phyloP scores from a whole-genome alignment of 2,329 filamentous ascomycete genomes.

The Ophiostoma angusticollis region DNA sequence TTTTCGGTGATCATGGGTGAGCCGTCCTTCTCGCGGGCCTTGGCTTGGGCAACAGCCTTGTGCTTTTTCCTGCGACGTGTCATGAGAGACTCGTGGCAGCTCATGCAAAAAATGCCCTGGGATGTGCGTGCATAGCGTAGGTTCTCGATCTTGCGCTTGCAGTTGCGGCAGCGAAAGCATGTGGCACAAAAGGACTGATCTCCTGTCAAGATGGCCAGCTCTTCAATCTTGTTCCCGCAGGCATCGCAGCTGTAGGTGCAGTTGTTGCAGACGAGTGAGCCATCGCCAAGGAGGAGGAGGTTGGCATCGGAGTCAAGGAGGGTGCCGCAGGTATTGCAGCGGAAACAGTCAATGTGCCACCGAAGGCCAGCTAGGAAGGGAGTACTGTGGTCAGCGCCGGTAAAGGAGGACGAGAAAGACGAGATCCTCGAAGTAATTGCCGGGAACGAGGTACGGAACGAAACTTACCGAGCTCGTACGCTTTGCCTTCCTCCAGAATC shows the following conservation, averaged over 20 bases:
- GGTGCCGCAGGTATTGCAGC: conserved; percentile 89
- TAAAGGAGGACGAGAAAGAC: not conserved
- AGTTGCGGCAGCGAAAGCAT: conserved; percentile 95
- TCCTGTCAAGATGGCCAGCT: conserved; percentile 90
- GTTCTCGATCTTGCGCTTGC: conserved; percentile 98
- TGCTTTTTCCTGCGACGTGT: conserved; percentile 78
- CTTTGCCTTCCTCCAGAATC: conserved; percentile 97
- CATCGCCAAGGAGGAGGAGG: conserved; percentile 89
- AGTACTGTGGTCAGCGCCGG: not conserved
- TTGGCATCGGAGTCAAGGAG: conserved; percentile 97
- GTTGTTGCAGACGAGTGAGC: conserved; percentile 97
- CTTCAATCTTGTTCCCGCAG: conserved; percentile 95
- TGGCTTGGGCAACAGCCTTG: conserved; percentile 51
- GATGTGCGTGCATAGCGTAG: conserved; percentile 93
- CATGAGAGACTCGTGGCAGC: conserved; percentile 94
- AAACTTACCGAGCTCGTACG: conserved; percentile 80
- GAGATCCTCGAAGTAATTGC: too few species aligned
- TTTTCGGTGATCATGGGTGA: conserved; percentile 71
- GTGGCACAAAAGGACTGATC: conserved; percentile 97
- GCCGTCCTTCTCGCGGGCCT: conserved; percentile 48
- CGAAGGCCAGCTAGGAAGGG: conserved; percentile 65
- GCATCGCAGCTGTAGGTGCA: conserved; percentile 98
- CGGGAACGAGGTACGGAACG: not conserved
- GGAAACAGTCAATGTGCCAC: conserved; percentile 99
- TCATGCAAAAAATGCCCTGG: conserved; percentile 99